Conservation (phyloP, 768 basidiomycete genomes). For the Lactarius hatsudake region DNA sequence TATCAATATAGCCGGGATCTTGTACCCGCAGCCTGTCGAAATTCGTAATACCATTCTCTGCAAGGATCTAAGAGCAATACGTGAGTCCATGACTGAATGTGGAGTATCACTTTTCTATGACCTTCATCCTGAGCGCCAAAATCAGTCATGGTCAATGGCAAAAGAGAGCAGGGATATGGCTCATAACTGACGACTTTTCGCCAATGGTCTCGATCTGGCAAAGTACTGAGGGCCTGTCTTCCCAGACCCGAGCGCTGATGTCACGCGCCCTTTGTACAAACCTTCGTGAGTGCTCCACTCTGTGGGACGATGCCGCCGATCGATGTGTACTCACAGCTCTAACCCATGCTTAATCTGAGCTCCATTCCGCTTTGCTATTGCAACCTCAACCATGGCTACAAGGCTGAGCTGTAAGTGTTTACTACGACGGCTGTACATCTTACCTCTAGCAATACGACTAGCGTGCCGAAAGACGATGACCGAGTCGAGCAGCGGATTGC, state of each 20-base stretch:
- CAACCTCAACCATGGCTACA: constrained; percentile 76
- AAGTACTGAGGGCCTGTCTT: constrained; percentile 79
- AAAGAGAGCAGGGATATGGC: not conserved
- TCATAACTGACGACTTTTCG: constrained; percentile 73
- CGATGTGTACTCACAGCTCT: constrained; percentile 56
- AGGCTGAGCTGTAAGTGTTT: not conserved
- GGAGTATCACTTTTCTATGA: constrained; percentile 29
- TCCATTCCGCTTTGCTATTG: constrained; percentile 62
- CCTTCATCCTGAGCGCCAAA: constrained; percentile 28
- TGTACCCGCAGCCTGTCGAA: constrained; percentile 55
- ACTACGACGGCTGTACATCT: constrained; percentile 7
- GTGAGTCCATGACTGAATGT: not conserved
- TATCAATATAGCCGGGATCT: constrained; percentile 60
- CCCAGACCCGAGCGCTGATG: constrained; percentile 86
- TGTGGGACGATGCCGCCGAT: not conserved
- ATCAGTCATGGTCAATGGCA: not conserved
- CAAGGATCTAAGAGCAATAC: constrained; percentile 54
- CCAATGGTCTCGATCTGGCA: constrained; percentile 89
- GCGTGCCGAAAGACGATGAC: constrained; percentile 72
- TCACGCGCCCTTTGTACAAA: constrained; percentile 59
- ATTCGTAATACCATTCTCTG: constrained; percentile 66
- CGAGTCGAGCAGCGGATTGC: constrained; percentile 70
- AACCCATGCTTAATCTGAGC: constrained; percentile 67
- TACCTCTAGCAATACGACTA: constrained; percentile 72
- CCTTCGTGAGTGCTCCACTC: not conserved